Evolutionary conservation across 306 rosid genomes (phyloP).

Genomic region (Amphicarpaea edgeworthii): DNA sequence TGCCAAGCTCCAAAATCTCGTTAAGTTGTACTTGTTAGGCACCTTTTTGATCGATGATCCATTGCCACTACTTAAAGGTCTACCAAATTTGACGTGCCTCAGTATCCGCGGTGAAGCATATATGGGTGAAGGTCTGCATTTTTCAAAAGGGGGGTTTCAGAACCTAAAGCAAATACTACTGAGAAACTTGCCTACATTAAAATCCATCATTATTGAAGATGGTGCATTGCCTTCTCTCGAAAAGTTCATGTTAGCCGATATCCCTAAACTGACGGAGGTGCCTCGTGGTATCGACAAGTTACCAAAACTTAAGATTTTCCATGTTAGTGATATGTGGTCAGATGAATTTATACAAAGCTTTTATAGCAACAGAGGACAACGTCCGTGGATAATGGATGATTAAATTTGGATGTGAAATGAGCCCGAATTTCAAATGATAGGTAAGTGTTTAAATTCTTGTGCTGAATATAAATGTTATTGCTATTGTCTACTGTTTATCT

Average conservation of each 20-base stretch:
- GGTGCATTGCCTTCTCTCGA: neutral
- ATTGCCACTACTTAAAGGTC: too few relatives aligned
- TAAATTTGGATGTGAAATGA: too few relatives aligned
- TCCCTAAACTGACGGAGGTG: neutral
- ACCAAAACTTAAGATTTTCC: neutral
- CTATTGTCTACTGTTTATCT: neutral
- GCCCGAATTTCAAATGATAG: neutral
- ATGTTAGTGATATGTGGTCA: neutral
- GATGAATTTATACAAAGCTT: neutral
- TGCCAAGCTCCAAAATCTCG: too few relatives aligned
- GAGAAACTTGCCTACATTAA: neutral
- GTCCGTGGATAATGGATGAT: neutral
- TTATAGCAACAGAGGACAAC: neutral
- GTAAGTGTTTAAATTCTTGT: neutral
- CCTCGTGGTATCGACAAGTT: neutral
- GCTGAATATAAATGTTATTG: neutral
- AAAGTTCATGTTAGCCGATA: neutral
- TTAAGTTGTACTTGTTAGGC: too few relatives aligned
- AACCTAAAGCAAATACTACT: neutral
- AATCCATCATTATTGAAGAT: neutral
- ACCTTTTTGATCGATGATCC: too few relatives aligned
- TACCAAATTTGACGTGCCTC: too few relatives aligned
- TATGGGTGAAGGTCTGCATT: too few relatives aligned
- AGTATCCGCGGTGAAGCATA: too few relatives aligned
- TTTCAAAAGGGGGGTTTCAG: neutral